phyloP scores from a whole-genome alignment of 805 yeast species.

The Saturnispora silvae region DNA sequence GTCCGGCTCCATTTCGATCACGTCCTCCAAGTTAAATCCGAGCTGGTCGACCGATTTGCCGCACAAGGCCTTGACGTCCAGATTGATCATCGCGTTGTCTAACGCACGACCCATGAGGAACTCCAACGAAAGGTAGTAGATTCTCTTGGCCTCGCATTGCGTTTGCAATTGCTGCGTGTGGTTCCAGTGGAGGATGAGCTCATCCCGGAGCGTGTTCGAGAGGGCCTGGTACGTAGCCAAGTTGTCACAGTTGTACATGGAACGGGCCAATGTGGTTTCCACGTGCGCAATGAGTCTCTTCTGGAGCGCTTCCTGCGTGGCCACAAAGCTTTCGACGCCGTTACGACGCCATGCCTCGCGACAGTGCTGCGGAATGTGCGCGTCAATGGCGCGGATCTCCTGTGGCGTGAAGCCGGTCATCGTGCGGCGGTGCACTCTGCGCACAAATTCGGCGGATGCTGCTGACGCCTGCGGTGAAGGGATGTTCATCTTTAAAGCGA shows the following conservation, averaged over 20 bases:
- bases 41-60: slow-evolving; percentile 49
- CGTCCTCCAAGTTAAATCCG: slow-evolving; percentile 83
- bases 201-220: slow-evolving; percentile 68
- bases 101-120: slow-evolving; percentile 91
- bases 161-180: slow-evolving; percentile 88
- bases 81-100: slow-evolving; percentile 86
- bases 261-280: slow-evolving; percentile 85
- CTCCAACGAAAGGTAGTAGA: slow-evolving; percentile 79
- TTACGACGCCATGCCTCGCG: slow-evolving; percentile 70
- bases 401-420: slow-evolving; percentile 87
- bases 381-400: slow-evolving; percentile 75
- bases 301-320: slow-evolving; percentile 49
- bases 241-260: slow-evolving; percentile 83
- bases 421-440: slow-evolving; percentile 50
- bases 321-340: slow-evolving; percentile 42
- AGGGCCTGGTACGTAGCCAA: slow-evolving; percentile 90
- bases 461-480: too few species aligned
- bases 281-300: slow-evolving; percentile 69
- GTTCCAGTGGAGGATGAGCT: slow-evolving; percentile 79
- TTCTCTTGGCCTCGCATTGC: slow-evolving; percentile 69
- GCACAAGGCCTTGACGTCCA: slow-evolving; percentile 54
- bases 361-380: slow-evolving; percentile 67
- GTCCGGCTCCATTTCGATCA: slow-evolving; percentile 79
- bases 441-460: slow-evolving; percentile 1
- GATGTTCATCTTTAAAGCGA: slow-evolving; percentile 37